A percentile compares a stretch with the other conserved stretches of the same genome.
These are phyloP conservation scores for Cardamine resedifolia DNA, from an alignment of 345 rosid genomes.

Conservation along the genomic window DNA sequence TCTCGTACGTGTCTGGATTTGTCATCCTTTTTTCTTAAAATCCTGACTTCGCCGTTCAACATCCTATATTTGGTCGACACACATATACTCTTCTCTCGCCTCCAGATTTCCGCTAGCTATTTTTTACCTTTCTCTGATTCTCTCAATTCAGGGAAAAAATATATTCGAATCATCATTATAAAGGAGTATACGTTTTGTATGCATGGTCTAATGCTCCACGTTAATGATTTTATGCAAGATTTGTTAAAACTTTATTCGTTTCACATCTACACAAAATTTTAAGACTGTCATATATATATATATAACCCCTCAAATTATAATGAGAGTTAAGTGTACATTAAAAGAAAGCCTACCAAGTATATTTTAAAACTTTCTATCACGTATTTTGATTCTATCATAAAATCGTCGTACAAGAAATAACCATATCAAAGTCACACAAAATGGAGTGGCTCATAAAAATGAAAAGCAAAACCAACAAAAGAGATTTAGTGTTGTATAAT, in stretches of 20 bases:
- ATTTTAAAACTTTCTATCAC: neutral
- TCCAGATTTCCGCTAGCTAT: neutral
- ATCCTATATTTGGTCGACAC: conserved; percentile 29
- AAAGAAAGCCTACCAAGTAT: neutral
- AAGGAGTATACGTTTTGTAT: neutral
- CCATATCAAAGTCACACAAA: neutral
- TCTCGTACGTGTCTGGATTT: conserved; percentile 32
- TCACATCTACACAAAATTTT: neutral
- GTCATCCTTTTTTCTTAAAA: neutral
- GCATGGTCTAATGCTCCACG: neutral
- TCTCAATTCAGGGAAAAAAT: neutral
- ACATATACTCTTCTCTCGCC: neutral
- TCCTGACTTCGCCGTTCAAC: conserved; percentile 35
- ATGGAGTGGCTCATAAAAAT: neutral
- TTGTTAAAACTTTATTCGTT: neutral
- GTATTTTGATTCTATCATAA: neutral
- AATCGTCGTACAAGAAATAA: neutral
- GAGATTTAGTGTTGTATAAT: too few species aligned
- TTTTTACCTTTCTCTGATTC: conserved; percentile 4
- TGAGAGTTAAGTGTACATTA: neutral
- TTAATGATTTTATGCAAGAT: neutral
- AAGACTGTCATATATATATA: neutral
- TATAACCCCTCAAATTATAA: neutral
- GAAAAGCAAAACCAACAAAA: neutral
- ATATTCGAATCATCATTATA: neutral